These are phyloP conservation scores for Claviceps pusilla DNA, from an alignment of 2,329 filamentous ascomycete genomes.

Conservation along the genomic window DNA sequence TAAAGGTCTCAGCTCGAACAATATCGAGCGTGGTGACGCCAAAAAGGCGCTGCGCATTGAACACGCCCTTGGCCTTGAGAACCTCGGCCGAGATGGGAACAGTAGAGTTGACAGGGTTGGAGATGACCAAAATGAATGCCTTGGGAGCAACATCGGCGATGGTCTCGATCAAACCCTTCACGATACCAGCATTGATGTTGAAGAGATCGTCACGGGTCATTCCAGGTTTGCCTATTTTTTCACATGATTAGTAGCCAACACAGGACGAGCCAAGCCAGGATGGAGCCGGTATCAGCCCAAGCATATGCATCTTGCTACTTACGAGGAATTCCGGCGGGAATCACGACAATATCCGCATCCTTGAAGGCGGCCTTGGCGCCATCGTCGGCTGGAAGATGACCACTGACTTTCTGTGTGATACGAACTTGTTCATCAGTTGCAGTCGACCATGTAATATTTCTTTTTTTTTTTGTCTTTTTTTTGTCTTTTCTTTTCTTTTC, in stretches of 20 bases:
- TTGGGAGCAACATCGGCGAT: constrained; percentile 81
- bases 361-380: constrained; percentile 80
- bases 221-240: constrained; percentile 71
- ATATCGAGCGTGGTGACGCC: constrained; percentile 98
- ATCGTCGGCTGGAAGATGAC: constrained; percentile 74
- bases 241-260: neutral
- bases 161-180: constrained; percentile 81
- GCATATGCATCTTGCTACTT: constrained; percentile 20
- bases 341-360: constrained; percentile 89
- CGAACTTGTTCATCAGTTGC: constrained; percentile 2
- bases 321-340: constrained; percentile 96
- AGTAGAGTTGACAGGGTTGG: constrained; percentile 98
- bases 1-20: constrained; percentile 94
- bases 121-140: constrained; percentile 91
- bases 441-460: neutral
- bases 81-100: constrained; percentile 96
- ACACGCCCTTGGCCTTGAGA: constrained; percentile 82
- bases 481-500: too few relatives aligned
- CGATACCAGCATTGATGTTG: constrained; percentile 98
- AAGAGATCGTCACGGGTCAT: constrained; percentile 99
- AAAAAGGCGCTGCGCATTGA: constrained; percentile 90
- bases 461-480: too few relatives aligned
- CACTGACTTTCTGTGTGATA: constrained; percentile 55
- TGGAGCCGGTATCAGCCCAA: neutral
- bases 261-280: neutral